Evolutionary conservation across 768 basidiomycete species (phyloP).

Genomic region (Strobilomyces dryophilus): DNA sequence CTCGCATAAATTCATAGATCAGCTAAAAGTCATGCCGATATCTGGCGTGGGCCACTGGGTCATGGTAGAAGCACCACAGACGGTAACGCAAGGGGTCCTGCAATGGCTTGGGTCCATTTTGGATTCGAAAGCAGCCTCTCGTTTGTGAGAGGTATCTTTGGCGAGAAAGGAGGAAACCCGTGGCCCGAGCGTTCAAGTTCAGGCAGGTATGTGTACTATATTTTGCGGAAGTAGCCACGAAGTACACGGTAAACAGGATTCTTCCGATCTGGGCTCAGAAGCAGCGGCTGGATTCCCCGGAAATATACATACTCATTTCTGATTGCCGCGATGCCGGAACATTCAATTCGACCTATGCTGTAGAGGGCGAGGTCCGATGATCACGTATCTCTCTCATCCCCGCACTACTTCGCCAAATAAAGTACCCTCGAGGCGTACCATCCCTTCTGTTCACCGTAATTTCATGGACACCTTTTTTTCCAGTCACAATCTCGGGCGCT

Average conservation of each 20-base stretch:
- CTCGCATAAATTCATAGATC: slow-evolving; percentile 46
- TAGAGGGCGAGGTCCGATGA: neutral
- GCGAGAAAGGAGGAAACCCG: neutral
- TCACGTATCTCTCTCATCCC: neutral
- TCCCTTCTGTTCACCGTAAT: neutral
- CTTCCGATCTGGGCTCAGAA: neutral
- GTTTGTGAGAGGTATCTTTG: slow-evolving; percentile 4
- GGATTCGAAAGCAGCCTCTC: neutral
- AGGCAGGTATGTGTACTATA: neutral
- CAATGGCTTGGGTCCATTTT: slow-evolving; percentile 38
- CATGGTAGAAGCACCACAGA: slow-evolving; percentile 57
- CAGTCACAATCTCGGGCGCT: neutral
- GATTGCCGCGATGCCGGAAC: neutral
- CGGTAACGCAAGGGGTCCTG: slow-evolving; percentile 45
- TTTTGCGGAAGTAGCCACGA: neutral
- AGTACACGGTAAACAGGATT: neutral
- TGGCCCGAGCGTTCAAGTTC: neutral
- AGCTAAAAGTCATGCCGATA: slow-evolving; percentile 47
- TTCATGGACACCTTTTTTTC: neutral
- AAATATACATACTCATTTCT: neutral
- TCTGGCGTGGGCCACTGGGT: slow-evolving; percentile 67
- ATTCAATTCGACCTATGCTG: neutral
- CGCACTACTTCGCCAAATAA: neutral
- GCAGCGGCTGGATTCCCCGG: neutral
- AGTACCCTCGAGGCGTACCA: neutral